These are phyloP conservation scores for Diaporthe caulivora DNA, from an alignment of 2,329 filamentous ascomycete genomes.

Conservation along the genomic window DNA sequence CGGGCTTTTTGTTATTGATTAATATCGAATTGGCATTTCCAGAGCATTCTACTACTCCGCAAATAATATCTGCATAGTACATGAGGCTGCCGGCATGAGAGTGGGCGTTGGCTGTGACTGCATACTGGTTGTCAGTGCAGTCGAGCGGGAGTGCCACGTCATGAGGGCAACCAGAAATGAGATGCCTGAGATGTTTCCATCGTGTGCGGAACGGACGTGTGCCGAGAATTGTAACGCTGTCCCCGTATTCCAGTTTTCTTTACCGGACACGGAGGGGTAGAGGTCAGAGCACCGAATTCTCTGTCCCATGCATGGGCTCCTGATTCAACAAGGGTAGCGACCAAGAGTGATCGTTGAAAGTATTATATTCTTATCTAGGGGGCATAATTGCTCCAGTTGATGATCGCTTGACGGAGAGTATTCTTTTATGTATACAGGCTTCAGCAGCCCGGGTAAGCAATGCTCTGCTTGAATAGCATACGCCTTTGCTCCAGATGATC, in stretches of 20 bases:
- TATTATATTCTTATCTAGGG: constrained; percentile 10
- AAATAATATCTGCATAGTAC: background rate
- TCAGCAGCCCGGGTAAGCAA: background rate
- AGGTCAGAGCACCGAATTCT: background rate
- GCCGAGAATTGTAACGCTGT: background rate
- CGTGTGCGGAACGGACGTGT: background rate
- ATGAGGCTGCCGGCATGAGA: background rate
- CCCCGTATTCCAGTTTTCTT: background rate
- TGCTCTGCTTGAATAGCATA: constrained; percentile 3
- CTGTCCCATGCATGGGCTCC: background rate
- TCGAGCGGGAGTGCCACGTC: background rate
- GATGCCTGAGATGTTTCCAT: background rate
- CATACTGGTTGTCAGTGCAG: background rate
- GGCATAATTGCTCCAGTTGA: background rate
- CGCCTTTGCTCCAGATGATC: constrained; percentile 14
- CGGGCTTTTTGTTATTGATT: constrained; percentile 9
- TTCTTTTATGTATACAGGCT: background rate
- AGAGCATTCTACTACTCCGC: background rate
- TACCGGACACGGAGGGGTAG: background rate
- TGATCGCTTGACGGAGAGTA: background rate
- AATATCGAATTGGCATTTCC: constrained; percentile 27
- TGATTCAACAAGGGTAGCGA: background rate
- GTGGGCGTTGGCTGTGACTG: background rate
- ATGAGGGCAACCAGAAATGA: background rate
- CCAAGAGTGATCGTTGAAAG: background rate